phyloP scores from a whole-genome alignment of 2,329 filamentous ascomycete species.

The Pseudovirgaria hyperparasitica region DNA sequence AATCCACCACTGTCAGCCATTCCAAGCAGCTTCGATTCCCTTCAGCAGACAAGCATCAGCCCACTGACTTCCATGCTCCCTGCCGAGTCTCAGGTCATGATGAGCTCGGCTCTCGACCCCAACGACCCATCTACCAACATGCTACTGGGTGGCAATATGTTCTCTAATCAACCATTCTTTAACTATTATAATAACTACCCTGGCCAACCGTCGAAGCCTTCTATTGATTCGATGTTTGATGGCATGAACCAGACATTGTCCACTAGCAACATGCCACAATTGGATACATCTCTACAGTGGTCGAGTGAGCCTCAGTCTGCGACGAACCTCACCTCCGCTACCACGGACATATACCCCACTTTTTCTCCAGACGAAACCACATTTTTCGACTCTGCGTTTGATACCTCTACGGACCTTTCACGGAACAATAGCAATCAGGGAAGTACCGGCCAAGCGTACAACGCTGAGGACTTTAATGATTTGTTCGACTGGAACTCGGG shows the following conservation, averaged over 20 bases:
- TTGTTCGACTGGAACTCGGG: too few species aligned
- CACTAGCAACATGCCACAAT: constrained; percentile 16
- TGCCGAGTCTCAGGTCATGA: constrained; percentile 39
- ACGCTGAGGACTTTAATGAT: too few species aligned
- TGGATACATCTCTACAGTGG: constrained; percentile 10
- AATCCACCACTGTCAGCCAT: constrained; percentile 8
- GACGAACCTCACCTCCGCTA: constrained; percentile 11
- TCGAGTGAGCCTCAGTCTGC: constrained; percentile 10
- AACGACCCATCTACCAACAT: constrained; percentile 32
- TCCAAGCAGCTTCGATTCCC: constrained; percentile 13
- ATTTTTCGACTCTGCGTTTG: constrained; percentile 7
- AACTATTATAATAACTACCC: constrained; percentile 33
- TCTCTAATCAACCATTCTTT: constrained; percentile 25
- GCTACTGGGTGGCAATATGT: constrained; percentile 33
- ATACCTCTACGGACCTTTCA: constrained; percentile 6
- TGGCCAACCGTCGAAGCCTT: constrained; percentile 22
- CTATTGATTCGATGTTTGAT: constrained; percentile 1
- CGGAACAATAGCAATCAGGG: constrained; percentile 8
- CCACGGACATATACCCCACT: constrained; percentile 9
- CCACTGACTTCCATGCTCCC: constrained; percentile 39
- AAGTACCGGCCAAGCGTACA: too few species aligned
- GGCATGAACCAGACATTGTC: constrained; percentile 29
- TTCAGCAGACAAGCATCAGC: constrained; percentile 20
- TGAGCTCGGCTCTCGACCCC: constrained; percentile 33
- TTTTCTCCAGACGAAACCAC: constrained; percentile 9